Base-by-base conservation (phyloP, 441 rosid genomes). In the Omphalea diandra region DNA sequence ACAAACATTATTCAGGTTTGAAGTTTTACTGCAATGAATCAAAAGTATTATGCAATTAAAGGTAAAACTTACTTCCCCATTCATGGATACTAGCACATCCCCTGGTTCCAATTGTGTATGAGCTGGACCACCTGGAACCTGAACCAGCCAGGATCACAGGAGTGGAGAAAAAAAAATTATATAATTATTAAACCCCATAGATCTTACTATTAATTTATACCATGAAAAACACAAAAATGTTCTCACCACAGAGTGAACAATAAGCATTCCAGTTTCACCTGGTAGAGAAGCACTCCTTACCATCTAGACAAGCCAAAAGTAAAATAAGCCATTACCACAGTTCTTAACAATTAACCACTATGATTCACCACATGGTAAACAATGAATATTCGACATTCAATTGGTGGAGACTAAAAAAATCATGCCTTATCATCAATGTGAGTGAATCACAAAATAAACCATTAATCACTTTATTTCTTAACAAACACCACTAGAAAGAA, bases 71-170 rank as follows among this genome's bases (percentile, higher is more conserved):
- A 90, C 99, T 64, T 88, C 92, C 68, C 95, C 89, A 70, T 95
- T 90, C 83, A 90, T 84, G 69, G 83, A 83, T 73, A 95, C 84
- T 79, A 95, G 97, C 70, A 95, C 92, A 85, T 93, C 99, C 64
- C 99, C 99, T 5, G 98, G 89, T 85, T 93, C 97, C 84, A 95
- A 80, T 46, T 79, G 85, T 70, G 78, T 83, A 78, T 87, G 85
- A 56, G 96, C 93, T 70, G 98, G 97, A 73, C 99, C 97, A 80
- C 90, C 93, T 36, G 98, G 99, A 73, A 89, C 99, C 99, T 93
- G 82, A 65, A 79, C 61, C 27, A 52, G 40, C 67, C 73, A 70
- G 43, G 46, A 60, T 60, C 74, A 65, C 12, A 20, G 33, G 18
- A 72, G 68, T 47, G n/a, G n/a, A 40, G 27, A 11, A 3, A 3